These are phyloP conservation scores for Arthrobotrys conoides DNA, from an alignment of 2,329 filamentous ascomycete species.

Conservation along the genomic window DNA sequence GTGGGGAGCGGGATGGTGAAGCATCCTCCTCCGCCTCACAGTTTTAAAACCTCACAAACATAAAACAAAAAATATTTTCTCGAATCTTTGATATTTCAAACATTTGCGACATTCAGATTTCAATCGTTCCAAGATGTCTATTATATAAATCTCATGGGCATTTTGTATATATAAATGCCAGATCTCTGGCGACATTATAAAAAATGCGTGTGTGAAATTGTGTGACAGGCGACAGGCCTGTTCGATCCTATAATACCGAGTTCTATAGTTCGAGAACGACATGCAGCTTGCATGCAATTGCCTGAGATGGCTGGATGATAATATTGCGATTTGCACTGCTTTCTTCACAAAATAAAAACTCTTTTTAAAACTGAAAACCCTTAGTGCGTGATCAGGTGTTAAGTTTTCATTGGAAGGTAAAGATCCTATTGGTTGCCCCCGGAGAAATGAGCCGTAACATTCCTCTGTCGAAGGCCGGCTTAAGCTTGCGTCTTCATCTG, in stretches of 20 bases:
- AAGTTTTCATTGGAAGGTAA: conserved; percentile 12
- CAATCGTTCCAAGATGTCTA: neutral
- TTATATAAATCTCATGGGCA: conserved; percentile 21
- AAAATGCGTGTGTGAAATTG: conserved; percentile 36
- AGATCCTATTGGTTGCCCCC: conserved; percentile 35
- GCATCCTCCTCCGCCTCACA: conserved; percentile 1
- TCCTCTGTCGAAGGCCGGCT: conserved; percentile 19
- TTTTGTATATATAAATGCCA: conserved; percentile 31
- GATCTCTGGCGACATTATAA: conserved; percentile 28
- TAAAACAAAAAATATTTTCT: conserved; percentile 6
- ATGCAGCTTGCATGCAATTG: conserved; percentile 22
- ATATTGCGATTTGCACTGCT: conserved; percentile 5
- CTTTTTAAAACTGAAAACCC: conserved; percentile 39
- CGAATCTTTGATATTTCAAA: neutral
- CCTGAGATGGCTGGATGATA: conserved; percentile 7
- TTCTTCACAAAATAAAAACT: neutral
- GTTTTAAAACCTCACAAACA: neutral
- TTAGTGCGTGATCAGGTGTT: conserved; percentile 34
- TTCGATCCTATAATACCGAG: neutral
- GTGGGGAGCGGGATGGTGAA: conserved; percentile 31
- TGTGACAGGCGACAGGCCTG: conserved; percentile 47
- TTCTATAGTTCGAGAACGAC: conserved; percentile 17
- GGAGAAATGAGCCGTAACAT: conserved; percentile 7
- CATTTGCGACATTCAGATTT: neutral
- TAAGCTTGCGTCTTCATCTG: conserved; percentile 47